These are phyloP conservation scores for Echinochloa phyllopogon DNA, from an alignment of 176 grass and related monocot genomes.

Conservation along the genomic window DNA sequence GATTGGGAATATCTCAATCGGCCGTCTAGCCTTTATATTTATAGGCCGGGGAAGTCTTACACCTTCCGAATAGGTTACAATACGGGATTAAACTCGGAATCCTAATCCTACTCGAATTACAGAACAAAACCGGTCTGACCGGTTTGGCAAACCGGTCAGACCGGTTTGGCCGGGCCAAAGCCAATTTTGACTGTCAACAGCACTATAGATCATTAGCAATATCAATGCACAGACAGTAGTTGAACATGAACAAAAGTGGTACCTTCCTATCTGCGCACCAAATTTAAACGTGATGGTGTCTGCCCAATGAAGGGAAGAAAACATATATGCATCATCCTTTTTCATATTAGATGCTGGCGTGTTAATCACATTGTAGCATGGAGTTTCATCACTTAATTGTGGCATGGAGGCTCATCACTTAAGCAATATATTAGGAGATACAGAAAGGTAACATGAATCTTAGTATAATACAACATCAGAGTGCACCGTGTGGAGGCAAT, in stretches of 20 bases:
- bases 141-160: too few species aligned
- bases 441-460: slow-evolving; percentile 4
- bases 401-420: neutral
- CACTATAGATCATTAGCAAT: neutral
- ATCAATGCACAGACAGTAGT: neutral
- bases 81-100: too few species aligned
- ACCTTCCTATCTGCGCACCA: neutral
- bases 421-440: neutral
- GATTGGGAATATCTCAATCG: too few species aligned
- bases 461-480: too few species aligned
- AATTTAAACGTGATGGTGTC: neutral
- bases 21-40: too few species aligned
- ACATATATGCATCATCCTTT: neutral
- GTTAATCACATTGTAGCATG: neutral
- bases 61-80: too few species aligned
- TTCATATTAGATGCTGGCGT: neutral
- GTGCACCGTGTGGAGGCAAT: too few species aligned
- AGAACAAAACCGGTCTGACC: too few species aligned
- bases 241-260: neutral
- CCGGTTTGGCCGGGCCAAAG: too few species aligned
- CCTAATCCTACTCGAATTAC: too few species aligned
- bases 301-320: neutral
- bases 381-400: neutral
- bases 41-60: too few species aligned
- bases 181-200: too few species aligned